A percentile compares a stretch with the other conserved stretches of the same genome.
phyloP scores from a whole-genome alignment of 768 basidiomycete genomes.

The Tephrocybe sp. region DNA sequence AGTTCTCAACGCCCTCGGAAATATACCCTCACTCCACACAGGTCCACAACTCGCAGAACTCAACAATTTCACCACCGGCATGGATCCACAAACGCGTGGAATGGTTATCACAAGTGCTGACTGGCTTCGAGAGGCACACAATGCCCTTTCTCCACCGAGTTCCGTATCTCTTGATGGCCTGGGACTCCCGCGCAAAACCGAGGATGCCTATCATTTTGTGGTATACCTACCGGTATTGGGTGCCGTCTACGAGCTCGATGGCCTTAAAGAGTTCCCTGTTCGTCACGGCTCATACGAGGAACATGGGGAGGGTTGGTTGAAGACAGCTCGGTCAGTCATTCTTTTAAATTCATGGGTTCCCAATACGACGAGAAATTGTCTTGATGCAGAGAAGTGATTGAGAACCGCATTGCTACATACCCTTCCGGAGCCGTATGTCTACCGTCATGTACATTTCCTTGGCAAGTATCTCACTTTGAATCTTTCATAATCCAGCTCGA shows the following conservation, averaged over 20 bases:
- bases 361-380: too few relatives aligned
- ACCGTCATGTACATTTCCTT: not conserved
- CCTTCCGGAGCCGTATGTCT: constrained; percentile 79
- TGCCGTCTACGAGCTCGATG: constrained; percentile 90
- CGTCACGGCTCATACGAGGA: constrained; percentile 76
- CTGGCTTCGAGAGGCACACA: constrained; percentile 85
- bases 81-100: constrained; percentile 87
- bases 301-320: constrained; percentile 79
- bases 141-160: constrained; percentile 88
- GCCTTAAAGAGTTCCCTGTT: constrained; percentile 77
- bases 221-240: constrained; percentile 88
- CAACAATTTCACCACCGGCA: constrained; percentile 73
- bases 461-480: constrained; percentile 6
- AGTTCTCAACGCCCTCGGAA: constrained; percentile 87
- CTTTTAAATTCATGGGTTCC: constrained; percentile 20
- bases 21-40: constrained; percentile 63
- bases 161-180: constrained; percentile 87
- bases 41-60: constrained; percentile 74
- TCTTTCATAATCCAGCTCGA: constrained; percentile 57
- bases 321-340: constrained; percentile 63
- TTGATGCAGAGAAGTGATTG: constrained; percentile 70
- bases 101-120: constrained; percentile 79
- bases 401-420: constrained; percentile 88
- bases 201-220: constrained; percentile 96
- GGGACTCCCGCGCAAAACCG: constrained; percentile 59